Evolutionary conservation across 139 green algal genomes (phyloP).

Genomic region (Penium margaritaceum): DNA sequence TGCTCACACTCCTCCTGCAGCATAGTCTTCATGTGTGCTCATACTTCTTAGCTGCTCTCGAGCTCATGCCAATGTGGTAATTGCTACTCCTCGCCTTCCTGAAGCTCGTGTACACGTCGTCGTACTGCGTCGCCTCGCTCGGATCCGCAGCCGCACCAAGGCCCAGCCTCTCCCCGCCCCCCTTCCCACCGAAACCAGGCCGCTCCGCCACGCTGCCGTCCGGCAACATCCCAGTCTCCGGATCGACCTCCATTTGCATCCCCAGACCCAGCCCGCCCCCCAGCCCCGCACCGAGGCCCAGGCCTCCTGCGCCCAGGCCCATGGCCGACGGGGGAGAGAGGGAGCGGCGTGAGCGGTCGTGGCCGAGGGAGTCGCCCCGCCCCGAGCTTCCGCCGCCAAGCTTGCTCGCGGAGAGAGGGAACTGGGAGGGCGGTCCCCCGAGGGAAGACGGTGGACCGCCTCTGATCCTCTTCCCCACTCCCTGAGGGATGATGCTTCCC

Average conservation of each 20-base stretch:
- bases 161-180: not conserved
- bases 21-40: too few species aligned
- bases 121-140: slow-evolving; percentile 33
- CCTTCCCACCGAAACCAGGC: not conserved
- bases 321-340: not conserved
- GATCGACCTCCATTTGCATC: slow-evolving; percentile 28
- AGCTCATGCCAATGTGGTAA: slow-evolving; percentile 36
- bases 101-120: slow-evolving; percentile 37
- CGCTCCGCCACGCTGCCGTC: slow-evolving; percentile 30
- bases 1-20: too few species aligned
- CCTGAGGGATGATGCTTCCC: too few species aligned
- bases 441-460: too few species aligned
- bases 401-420: too few species aligned
- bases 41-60: slow-evolving; percentile 35
- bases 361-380: too few species aligned
- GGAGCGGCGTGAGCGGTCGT: too few species aligned
- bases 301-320: not conserved
- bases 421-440: too few species aligned
- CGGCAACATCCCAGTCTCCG: slow-evolving; percentile 33
- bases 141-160: slow-evolving; percentile 26
- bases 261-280: not conserved
- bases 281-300: not conserved
- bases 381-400: too few species aligned
- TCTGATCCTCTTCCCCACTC: too few species aligned
- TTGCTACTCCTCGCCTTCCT: slow-evolving; percentile 26